Evolutionary conservation across 768 basidiomycete species (phyloP).

Genomic region (Lactarius indigo): DNA sequence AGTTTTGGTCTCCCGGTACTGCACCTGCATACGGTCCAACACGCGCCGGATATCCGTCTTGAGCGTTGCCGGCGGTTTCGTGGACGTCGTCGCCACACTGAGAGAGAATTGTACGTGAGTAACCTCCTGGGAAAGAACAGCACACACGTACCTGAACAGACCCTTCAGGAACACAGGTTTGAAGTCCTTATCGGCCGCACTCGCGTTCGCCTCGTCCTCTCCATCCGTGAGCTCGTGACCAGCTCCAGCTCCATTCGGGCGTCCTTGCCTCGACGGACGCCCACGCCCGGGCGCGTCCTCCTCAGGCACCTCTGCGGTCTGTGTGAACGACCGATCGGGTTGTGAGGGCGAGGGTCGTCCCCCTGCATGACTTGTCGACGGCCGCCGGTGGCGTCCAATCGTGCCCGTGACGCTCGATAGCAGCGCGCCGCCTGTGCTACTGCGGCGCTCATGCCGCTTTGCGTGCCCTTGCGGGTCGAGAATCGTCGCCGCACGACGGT

Average conservation of each 20-base stretch:
- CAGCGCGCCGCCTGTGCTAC: slow-evolving; percentile 68
- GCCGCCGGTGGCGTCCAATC: slow-evolving; percentile 64
- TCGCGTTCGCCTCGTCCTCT: slow-evolving; percentile 16
- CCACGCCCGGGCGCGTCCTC: not conserved
- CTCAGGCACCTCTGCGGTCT: slow-evolving; percentile 46
- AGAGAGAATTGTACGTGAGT: slow-evolving; percentile 4
- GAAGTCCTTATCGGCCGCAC: slow-evolving; percentile 59
- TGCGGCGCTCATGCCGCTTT: slow-evolving; percentile 67
- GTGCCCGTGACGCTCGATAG: slow-evolving; percentile 48
- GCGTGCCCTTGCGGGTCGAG: slow-evolving; percentile 64
- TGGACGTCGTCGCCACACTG: slow-evolving; percentile 93
- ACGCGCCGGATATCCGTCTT: slow-evolving; percentile 83
- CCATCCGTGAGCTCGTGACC: slow-evolving; percentile 16
- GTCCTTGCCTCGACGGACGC: not conserved
- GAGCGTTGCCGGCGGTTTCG: slow-evolving; percentile 76
- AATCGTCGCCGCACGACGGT: slow-evolving; percentile 75
- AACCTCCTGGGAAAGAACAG: not conserved
- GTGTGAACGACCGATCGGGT: slow-evolving; percentile 47
- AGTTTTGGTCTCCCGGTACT: slow-evolving; percentile 83
- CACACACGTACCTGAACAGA: slow-evolving; percentile 70
- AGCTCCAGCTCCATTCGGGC: slow-evolving; percentile 8
- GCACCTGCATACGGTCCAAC: slow-evolving; percentile 91
- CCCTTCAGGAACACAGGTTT: slow-evolving; percentile 97
- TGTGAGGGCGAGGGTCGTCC: slow-evolving; percentile 30
- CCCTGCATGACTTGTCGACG: slow-evolving; percentile 60